phyloP scores from a whole-genome alignment of 116 monocot genomes.

The Posidonia oceanica region DNA sequence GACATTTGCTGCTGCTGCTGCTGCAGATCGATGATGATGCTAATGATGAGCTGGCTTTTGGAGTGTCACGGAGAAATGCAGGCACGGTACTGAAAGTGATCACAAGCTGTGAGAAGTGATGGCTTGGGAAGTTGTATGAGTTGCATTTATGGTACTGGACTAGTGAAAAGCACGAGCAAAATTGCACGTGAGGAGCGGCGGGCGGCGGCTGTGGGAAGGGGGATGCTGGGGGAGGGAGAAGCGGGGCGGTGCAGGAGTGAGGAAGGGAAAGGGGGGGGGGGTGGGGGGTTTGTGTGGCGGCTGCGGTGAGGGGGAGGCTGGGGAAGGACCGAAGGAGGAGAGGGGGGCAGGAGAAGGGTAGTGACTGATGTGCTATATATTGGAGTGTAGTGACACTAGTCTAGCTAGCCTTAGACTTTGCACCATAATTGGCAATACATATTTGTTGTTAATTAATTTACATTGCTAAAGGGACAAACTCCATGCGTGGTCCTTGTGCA shows the following conservation, averaged over 20 bases:
- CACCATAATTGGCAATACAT: background rate
- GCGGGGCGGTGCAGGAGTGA: background rate
- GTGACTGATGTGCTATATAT: background rate
- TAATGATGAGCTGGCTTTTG: background rate
- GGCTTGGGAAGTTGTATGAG: background rate
- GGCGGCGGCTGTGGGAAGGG: too few relatives aligned
- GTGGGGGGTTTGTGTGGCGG: too few relatives aligned
- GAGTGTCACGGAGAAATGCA: background rate
- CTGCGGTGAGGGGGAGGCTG: too few relatives aligned
- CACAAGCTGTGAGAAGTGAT: background rate
- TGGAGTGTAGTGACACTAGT: background rate
- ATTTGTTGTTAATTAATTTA: background rate
- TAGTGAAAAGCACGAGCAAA: too few relatives aligned
- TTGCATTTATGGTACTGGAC: background rate
- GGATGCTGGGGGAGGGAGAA: too few relatives aligned
- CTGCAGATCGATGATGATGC: background rate
- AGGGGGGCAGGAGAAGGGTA: background rate
- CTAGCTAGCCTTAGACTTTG: background rate
- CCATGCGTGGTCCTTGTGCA: background rate
- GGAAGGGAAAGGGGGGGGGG: background rate
- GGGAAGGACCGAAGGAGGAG: too few relatives aligned
- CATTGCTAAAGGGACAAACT: background rate
- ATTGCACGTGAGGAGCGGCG: too few relatives aligned
- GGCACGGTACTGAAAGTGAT: background rate
- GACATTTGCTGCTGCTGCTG: background rate